Percentiles rank a stretch among this genome's conserved stretches.
These are phyloP conservation scores for Fusarium papillatum DNA, from an alignment of 2,329 filamentous ascomycete genomes.

Conservation along the genomic window DNA sequence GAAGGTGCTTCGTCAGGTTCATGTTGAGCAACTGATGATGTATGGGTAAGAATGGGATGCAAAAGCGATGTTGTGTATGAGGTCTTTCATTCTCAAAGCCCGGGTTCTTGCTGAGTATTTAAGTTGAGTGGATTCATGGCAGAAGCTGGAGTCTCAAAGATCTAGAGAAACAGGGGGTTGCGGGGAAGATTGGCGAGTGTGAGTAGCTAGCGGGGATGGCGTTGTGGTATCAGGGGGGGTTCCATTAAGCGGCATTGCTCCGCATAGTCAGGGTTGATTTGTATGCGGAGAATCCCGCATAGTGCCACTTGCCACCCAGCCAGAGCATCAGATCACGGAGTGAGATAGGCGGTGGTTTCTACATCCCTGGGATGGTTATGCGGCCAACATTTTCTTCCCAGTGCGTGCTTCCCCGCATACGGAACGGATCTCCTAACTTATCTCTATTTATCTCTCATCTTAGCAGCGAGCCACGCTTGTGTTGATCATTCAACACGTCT, in stretches of 20 bases:
- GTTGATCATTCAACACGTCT: no score
- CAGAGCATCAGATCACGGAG: no score
- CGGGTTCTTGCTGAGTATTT: background rate
- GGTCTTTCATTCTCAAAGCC: background rate
- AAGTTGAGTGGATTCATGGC: background rate
- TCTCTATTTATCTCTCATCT: no score
- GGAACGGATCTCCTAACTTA: no score
- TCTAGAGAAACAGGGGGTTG: background rate
- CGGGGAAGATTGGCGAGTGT: background rate
- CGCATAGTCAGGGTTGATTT: background rate
- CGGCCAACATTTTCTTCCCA: background rate
- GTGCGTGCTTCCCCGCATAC: background rate
- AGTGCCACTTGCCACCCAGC: background rate
- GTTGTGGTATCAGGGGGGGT: no score
- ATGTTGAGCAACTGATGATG: background rate
- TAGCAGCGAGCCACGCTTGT: no score
- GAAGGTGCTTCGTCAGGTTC: background rate
- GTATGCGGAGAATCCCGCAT: background rate
- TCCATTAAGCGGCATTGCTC: background rate
- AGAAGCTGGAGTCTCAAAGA: background rate
- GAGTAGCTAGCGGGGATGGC: background rate
- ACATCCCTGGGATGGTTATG: background rate
- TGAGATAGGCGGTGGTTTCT: no score
- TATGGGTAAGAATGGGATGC: no score
- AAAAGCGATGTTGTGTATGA: background rate